Evolutionary conservation across 2,329 filamentous ascomycete species (phyloP), one percentile per base, ranked within the genome.

Genomic region (Claviceps pazoutovae): DNA sequence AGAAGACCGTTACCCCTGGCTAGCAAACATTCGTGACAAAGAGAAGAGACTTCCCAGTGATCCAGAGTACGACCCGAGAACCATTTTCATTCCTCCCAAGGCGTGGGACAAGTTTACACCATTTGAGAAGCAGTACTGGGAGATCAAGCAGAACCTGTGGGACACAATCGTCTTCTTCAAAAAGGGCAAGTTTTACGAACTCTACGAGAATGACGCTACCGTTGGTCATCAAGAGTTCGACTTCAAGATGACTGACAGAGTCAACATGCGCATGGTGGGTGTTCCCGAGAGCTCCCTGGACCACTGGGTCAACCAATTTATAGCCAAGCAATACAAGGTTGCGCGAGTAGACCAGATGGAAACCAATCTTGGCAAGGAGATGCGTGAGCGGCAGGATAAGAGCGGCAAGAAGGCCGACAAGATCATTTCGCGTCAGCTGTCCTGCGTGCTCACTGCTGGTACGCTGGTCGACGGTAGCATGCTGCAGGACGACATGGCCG

Each of bases 181-280:
- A 69, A 98, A 98, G 74, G 93, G 93, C 62, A 98, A 98, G 62
- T 98, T 98, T 68, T 98, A 96, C 64, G 93, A 98, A 65, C 76
- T 98, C 0, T 98, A 97, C 62, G 93, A 98, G 66, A 95, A 96
- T 55, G 93, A 98, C 68, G 93, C 93, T 5, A 95, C 91, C 0
- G 84, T 97, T 52, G 93, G 93, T 4, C 90, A 98, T 64, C 93
- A 97, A 65, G 75, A 96, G 16, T 98, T 98, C 60, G 93, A 98
- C 66, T 77, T 98, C 52, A 98, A 98, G 71, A 83, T 98, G 64
- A 98, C 93, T 0, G 93, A 98, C 61, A 81, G 93, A 51, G 93
- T 98, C 65, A 98, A 98, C 66, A 98, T 98, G 93, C 86, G 91
- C 58, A 98, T 98, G 93, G 93, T 97, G 2, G 93, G 93, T 55